phyloP scores from a whole-genome alignment of 306 rosid genomes.

The Prunus campanulata region DNA sequence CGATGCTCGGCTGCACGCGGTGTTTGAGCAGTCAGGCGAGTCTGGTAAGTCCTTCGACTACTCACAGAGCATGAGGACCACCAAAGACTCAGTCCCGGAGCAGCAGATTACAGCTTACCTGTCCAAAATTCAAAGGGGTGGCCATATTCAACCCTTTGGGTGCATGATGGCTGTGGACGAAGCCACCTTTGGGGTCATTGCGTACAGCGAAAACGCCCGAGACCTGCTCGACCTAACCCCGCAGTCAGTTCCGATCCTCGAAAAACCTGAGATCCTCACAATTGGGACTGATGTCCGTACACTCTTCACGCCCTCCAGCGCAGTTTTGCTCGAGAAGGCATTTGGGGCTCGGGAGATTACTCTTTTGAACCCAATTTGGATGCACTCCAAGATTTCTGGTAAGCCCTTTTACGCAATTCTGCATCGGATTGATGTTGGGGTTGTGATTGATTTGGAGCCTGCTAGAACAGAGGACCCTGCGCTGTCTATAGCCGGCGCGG shows the following conservation, averaged over 20 bases:
- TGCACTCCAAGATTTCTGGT: conserved; percentile 69
- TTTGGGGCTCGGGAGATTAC: conserved; percentile 83
- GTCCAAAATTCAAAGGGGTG: conserved; percentile 80
- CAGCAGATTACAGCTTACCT: conserved; percentile 78
- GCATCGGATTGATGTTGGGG: conserved; percentile 83
- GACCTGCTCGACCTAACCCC: conserved; percentile 78
- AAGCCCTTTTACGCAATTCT: conserved; percentile 91
- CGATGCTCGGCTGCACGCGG: conserved; percentile 92
- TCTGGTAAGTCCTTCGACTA: conserved; percentile 72
- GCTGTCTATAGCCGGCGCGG: conserved; percentile 93
- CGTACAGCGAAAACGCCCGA: conserved; percentile 68
- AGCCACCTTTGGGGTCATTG: conserved; percentile 49
- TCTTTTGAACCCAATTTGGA: conserved; percentile 83
- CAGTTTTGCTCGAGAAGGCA: conserved; percentile 62
- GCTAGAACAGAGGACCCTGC: conserved; percentile 90
- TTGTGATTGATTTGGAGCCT: conserved; percentile 92
- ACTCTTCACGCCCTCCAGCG: conserved; percentile 55
- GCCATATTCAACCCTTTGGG: conserved; percentile 83
- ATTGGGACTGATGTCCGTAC: conserved; percentile 68
- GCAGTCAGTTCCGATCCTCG: conserved; percentile 70
- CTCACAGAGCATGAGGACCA: conserved; percentile 38
- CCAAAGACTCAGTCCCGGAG: conserved; percentile 53
- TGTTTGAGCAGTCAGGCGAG: conserved; percentile 79
- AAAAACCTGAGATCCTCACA: conserved; percentile 29
- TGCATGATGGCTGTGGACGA: conserved; percentile 76